These are phyloP conservation scores for Russula vinacea DNA, from an alignment of 768 basidiomycete species.

Conservation along the genomic window DNA sequence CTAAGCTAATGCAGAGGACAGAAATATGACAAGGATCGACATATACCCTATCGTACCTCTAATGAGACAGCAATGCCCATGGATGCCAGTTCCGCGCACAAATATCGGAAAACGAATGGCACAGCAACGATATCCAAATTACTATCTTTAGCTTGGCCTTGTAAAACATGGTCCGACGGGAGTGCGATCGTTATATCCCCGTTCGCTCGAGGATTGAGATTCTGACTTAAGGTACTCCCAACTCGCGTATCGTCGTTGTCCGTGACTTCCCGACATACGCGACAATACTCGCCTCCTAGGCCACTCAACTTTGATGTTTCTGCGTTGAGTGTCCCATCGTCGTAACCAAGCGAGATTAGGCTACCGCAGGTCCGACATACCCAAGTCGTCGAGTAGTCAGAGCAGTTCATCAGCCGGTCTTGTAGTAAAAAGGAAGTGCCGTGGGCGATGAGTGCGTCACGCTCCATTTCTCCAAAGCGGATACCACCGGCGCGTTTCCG, in stretches of 20 bases:
- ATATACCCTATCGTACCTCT: conserved; percentile 49
- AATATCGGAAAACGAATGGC: conserved; percentile 91
- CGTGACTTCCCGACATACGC: conserved; percentile 78
- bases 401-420: conserved; percentile 99
- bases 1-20: not conserved
- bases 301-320: conserved; percentile 57
- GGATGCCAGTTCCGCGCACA: conserved; percentile 94
- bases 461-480: conserved; percentile 99
- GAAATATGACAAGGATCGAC: not conserved
- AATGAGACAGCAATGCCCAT: conserved; percentile 95
- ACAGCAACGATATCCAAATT: conserved; percentile 94
- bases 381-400: conserved; percentile 99
- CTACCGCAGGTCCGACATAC: conserved; percentile 96
- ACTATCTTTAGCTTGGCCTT: conserved; percentile 58
- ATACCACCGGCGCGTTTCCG: conserved; percentile 98
- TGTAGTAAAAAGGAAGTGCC: conserved; percentile 98
- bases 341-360: conserved; percentile 93
- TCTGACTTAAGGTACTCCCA: conserved; percentile 53
- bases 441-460: conserved; percentile 97
- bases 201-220: conserved; percentile 36
- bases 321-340: conserved; percentile 76
- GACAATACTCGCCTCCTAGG: conserved; percentile 89
- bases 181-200: conserved; percentile 64
- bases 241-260: conserved; percentile 62
- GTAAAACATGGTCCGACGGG: conserved; percentile 63